Evolutionary conservation across 257 asterid genomes (phyloP), one percentile per base, ranked within the genome.

Genomic region (Solanum corneliomulleri): DNA sequence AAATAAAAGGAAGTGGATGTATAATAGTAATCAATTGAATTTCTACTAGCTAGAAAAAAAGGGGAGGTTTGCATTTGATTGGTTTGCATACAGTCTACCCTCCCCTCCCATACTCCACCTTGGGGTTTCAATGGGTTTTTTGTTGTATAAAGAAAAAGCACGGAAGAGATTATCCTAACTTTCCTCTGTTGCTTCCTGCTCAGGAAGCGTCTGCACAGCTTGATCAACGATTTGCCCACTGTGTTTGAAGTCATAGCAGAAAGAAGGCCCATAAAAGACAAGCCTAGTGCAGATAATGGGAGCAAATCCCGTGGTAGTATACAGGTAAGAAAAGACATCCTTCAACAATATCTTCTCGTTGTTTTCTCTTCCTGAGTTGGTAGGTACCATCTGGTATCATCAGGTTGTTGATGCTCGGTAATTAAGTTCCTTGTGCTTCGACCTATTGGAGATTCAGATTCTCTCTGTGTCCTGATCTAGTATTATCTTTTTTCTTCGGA

Each of bases 191-290:
- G 84, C 9, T 72, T 82, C 41, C 49, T 86, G 69, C 35, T 56
- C 95, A 96, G 99, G 95, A 96, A 94, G 91, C 97, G 95, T 39
- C 91, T 96, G 35, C 94, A 94, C 94, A 92, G 95, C 93, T 29
- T 96, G 94, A 93, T 96, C 89, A 96, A 96, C 87, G 98, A 96
- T 44, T 92, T 92, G 86, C 98, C 97, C 39, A 93, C 98, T 3
- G 98, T 92, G 84, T 96, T 94, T 89, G 98, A 93, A 91, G 96
- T 95, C 25, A 96, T 95, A 86, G 91, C 96, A 8, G 98, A 93
- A 82, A 92, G 97, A 90, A 95, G 94, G 86, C 93, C 98, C 75
- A 90, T 88, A 76, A 93, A 94, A 90, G 99, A 96, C 87, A 94
- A 95, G 92, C 95, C 47, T 87, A 95, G 93, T 88, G 93, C 94